phyloP scores from a whole-genome alignment of 495 filamentous ascomycete genomes.

The Hypoxylon rickii region DNA sequence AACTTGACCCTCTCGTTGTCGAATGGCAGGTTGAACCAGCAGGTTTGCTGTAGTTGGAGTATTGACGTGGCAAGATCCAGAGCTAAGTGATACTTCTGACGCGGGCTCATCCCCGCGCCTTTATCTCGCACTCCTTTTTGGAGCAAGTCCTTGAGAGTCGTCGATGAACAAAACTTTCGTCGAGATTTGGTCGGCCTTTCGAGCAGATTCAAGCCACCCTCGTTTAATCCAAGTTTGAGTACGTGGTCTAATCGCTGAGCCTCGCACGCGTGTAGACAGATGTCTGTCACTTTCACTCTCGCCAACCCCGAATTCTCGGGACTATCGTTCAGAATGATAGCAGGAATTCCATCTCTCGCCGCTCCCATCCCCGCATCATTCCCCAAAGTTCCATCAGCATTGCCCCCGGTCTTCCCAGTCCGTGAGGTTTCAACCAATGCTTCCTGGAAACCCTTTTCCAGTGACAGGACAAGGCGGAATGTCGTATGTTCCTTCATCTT shows the following conservation, averaged over 20 bases:
- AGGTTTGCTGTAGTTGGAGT: constrained; percentile 21
- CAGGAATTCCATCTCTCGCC: not conserved
- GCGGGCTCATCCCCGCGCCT: constrained; percentile 1
- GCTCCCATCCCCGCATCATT: not conserved
- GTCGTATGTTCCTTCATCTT: not conserved
- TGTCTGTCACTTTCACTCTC: constrained; percentile 1
- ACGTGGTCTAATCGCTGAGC: not conserved
- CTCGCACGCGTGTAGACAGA: not conserved
- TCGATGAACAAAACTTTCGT: not conserved
- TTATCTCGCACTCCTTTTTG: not conserved
- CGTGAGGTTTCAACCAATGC: not conserved
- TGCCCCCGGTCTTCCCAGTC: too few species aligned
- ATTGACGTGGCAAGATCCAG: constrained; percentile 21
- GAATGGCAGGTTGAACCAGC: constrained; percentile 13
- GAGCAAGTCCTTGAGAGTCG: constrained; percentile 4
- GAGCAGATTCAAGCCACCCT: not conserved
- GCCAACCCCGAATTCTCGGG: not conserved
- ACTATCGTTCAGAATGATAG: not conserved
- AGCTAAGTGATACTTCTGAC: constrained; percentile 18
- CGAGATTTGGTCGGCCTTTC: constrained; percentile 2
- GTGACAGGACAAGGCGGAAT: not conserved
- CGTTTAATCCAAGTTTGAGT: not conserved
- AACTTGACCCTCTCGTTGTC: not conserved
- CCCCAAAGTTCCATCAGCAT: not conserved
- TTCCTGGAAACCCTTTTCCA: not conserved